Base-by-base conservation (phyloP, 495 filamentous ascomycete genomes). In the Amphirosellinia nigrospora region DNA sequence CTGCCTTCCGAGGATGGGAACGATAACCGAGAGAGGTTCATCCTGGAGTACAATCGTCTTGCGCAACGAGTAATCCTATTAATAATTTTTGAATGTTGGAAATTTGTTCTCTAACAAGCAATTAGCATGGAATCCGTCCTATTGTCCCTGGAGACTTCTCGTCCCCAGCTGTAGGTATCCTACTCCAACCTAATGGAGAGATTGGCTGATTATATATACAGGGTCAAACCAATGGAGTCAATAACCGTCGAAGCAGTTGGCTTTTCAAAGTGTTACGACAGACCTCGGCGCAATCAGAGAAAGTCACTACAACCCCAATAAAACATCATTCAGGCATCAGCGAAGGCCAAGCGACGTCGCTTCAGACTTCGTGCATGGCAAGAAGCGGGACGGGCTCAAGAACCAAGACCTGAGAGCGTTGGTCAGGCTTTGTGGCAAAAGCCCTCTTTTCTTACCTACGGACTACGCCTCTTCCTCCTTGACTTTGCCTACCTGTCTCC, bases 371-470 rank as follows among this genome's bases (percentile, higher is more conserved):
- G 83, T 82, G 58, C 79, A 79, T 52, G 71, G 72, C 28, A 67
- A 73, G 26, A 87, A 82, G 65, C 86, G 83, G 74, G 87, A 88
- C 67, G 85, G 80, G 16, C 75, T 93, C 63, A 88, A 86, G 73
- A 88, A 87, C 55, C 87, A 86, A 72, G 83, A 86, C 45, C 71
- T 95, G 34, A 86, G 90, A 70, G 86, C 83, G 64, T 80, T 94
- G 32, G 86, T 92, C 64, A 86, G 90, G n/a, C 80, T 96, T 48
- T 92, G 92, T 56, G 92, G 93, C 23, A 87, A 89, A 76, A 90
- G 89, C 74, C 81, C 87, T 46, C 79, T 96, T 43, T 86, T 86
- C 39, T 82, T 94, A n/a, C 91, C 91, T 0, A 72, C 79, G 0
- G 88, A 91, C 55, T 89, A 93, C 73, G 84, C 90, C 19, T 87